Conservation (phyloP, 495 filamentous ascomycete species). For the Rusavskia elegans region DNA sequence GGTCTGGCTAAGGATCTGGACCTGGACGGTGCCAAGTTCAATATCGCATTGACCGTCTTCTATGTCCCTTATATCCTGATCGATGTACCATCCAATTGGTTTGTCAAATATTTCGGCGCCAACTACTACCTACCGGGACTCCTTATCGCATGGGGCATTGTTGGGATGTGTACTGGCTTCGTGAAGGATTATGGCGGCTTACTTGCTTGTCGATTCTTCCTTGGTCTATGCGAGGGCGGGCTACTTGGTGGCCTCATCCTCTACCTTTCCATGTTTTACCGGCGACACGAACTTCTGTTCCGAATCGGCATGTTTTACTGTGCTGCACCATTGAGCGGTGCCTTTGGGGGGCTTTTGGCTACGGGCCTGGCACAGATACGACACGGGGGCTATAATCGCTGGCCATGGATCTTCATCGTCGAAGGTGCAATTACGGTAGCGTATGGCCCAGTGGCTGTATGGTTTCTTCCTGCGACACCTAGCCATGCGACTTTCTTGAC, state of each 20-base stretch:
- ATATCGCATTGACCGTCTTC: constrained; percentile 30
- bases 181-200: constrained; percentile 28
- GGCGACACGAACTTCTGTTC: constrained; percentile 24
- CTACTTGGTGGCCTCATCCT: constrained; percentile 37
- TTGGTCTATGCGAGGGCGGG: constrained; percentile 31
- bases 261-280: constrained; percentile 34
- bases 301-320: constrained; percentile 44
- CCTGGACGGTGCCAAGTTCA: constrained; percentile 26
- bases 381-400: constrained; percentile 25
- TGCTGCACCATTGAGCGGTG: constrained; percentile 43
- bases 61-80: constrained; percentile 35
- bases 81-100: constrained; percentile 30
- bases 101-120: constrained; percentile 22
- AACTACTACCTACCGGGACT: constrained; percentile 8
- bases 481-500: constrained; percentile 23
- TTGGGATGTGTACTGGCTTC: constrained; percentile 35
- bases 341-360: constrained; percentile 49
- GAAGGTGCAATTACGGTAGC: constrained; percentile 21
- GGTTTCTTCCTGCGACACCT: constrained; percentile 31
- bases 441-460: constrained; percentile 24
- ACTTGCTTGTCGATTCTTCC: constrained; percentile 22
- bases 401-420: constrained; percentile 29
- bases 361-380: constrained; percentile 28
- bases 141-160: constrained; percentile 30
- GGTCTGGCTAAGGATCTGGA: constrained; percentile 26